Percentiles rank a stretch among this genome's conserved stretches.
Evolutionary conservation across 106 monocot genomes (phyloP).

Genomic region (Chionographis japonica): DNA sequence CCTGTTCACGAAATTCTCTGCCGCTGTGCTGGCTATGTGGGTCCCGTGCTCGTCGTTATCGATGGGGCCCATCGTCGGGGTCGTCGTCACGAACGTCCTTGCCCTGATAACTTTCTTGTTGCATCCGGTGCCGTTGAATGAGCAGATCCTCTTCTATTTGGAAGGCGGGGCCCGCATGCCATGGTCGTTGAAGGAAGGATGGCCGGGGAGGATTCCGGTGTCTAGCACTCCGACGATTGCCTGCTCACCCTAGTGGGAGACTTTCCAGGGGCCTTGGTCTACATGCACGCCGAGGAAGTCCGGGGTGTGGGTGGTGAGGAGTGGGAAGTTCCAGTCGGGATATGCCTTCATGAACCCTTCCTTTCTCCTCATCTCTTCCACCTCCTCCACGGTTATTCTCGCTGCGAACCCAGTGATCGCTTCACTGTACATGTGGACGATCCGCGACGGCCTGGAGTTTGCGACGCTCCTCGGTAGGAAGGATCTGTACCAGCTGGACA

Average conservation of each 20-base stretch:
- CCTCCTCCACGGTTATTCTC: constrained; percentile 3
- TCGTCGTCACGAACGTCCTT: no score
- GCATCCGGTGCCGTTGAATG: constrained; percentile 1
- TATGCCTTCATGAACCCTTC: constrained; percentile 3
- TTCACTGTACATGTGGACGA: constrained; percentile 1
- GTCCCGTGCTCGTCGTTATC: constrained; percentile 21
- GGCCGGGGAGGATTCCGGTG: constrained; percentile 1
- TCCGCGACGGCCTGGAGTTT: background rate
- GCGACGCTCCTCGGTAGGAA: background rate
- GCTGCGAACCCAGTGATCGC: constrained; percentile 12
- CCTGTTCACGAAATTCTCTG: no score
- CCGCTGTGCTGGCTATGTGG: constrained; percentile 12
- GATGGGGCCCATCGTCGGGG: no score
- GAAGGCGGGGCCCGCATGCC: background rate
- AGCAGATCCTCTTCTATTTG: constrained; percentile 5
- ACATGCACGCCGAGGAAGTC: constrained; percentile 6
- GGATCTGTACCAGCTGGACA: background rate
- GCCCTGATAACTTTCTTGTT: constrained; percentile 22
- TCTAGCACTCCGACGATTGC: constrained; percentile 19
- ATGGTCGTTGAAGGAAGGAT: constrained; percentile 10
- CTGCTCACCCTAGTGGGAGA: background rate
- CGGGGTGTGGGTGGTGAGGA: constrained; percentile 14
- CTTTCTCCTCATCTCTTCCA: background rate
- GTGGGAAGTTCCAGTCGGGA: background rate
- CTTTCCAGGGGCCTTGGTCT: background rate